Evolutionary conservation across 257 asterid genomes (phyloP), one percentile per base, ranked within the genome.

Genomic region (Capsicum baccatum): DNA sequence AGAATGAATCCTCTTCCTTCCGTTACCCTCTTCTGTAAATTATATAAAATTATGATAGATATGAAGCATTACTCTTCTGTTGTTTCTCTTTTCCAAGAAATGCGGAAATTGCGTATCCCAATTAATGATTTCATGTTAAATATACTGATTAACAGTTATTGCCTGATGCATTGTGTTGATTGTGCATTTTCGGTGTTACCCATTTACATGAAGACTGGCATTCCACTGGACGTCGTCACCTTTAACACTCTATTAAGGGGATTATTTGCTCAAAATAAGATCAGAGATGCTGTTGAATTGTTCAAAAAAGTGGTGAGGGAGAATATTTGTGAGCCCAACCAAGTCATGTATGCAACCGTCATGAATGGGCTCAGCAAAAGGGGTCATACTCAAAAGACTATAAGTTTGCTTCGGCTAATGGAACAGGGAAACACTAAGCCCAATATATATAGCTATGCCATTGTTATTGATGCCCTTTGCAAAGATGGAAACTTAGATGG

Each of bases 361-460:
- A 57, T 86, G 4, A 68, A 87, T 33, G 92, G 89, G 11, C 85
- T 90, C 2, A 83, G 89, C 71, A 90, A 90, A 76, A 80, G 48
- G 12, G 90, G 91, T 2, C 56, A 54, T 35, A 82, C 89, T 47
- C 8, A 17, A 0, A 50, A 37, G 48, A 90, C 89, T 3, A 0
- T 83, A 11, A 33, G 83, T 39, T 74, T 81, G 58, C 82, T 84
- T 15, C 6, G 67, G 37, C 13, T 83, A 44, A 57, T 80, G 83
- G 83, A 82, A 8, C 69, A 57, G 17, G 76, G 79, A 42, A 50
- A 21, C 0, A 44, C 58, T 63, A 59, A 35, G 64, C 90, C 85
- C 2, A 0, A 33, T 17, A 50, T n/a, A 8, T 0, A 6, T 1
- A 17, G 13, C 6, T 86, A 80, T 54, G 84, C 0, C 79, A 67